Evolutionary conservation across 1,139 yeast species (phyloP).

Genomic region (Yamadazyma dushanensis): DNA sequence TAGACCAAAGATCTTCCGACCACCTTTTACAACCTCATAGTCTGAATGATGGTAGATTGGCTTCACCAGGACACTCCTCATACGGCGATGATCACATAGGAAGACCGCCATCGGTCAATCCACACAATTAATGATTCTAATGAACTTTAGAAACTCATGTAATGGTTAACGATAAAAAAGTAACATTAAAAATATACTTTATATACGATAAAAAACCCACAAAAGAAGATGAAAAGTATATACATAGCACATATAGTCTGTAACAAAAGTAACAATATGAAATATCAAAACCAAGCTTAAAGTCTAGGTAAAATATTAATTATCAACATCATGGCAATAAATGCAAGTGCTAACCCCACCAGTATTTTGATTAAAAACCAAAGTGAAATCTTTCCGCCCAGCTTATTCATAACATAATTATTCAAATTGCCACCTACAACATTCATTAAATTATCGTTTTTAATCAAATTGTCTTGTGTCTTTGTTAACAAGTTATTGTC

Average conservation of each 20-base stretch:
- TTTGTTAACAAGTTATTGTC: conserved; percentile 37
- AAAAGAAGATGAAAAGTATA: not conserved
- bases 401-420: conserved; percentile 34
- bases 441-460: conserved; percentile 38
- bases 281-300: conserved; percentile 8
- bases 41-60: not conserved
- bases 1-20: conserved; percentile 1
- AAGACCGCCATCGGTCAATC: conserved; percentile 1
- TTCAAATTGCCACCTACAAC: conserved; percentile 41
- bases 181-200: conserved; percentile 1
- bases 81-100: not conserved
- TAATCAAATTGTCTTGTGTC: conserved; percentile 38
- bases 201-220: not conserved
- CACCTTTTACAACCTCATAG: not conserved
- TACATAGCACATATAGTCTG: not conserved
- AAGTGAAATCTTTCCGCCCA: conserved; percentile 39
- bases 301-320: conserved; percentile 30
- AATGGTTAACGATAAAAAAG: conserved; percentile 10
- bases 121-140: conserved; percentile 6
- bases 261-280: conserved; percentile 1
- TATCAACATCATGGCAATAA: conserved; percentile 29
- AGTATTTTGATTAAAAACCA: conserved; percentile 36
- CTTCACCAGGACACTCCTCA: not conserved
- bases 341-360: conserved; percentile 23
- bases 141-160: conserved; percentile 7